Evolutionary conservation across 1,284 basidiomycete genomes (phyloP).

Genomic region (Fomitopsis schrenkii): DNA sequence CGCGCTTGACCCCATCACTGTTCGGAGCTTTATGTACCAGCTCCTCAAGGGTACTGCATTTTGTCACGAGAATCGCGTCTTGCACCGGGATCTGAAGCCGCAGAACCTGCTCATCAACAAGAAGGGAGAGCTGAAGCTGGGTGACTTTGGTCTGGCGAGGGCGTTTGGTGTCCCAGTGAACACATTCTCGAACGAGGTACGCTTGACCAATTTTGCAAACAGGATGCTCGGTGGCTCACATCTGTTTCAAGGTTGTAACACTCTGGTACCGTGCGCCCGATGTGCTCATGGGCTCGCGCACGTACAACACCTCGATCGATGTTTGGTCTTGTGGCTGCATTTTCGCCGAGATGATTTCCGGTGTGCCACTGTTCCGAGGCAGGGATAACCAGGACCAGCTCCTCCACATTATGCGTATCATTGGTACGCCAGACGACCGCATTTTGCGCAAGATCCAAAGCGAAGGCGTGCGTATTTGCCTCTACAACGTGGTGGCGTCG

Average conservation of each 20-base stretch:
- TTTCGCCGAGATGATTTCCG: constrained; percentile 98
- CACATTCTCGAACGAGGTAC: constrained; percentile 92
- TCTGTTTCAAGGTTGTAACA: constrained; percentile 77
- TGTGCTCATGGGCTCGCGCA: constrained; percentile 93
- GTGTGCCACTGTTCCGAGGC: constrained; percentile 95
- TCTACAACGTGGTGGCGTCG: neutral
- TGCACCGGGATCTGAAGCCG: constrained; percentile 97
- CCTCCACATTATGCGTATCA: constrained; percentile 95
- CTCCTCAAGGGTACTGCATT: constrained; percentile 97
- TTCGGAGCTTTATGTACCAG: constrained; percentile 97
- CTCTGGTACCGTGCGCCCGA: constrained; percentile 99
- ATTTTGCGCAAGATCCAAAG: constrained; percentile 87
- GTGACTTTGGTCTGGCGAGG: constrained; percentile 91
- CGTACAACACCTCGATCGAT: constrained; percentile 98
- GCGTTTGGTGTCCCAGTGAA: constrained; percentile 97
- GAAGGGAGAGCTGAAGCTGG: constrained; percentile 96
- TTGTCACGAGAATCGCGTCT: constrained; percentile 97
- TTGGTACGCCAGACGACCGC: constrained; percentile 92
- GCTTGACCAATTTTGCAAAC: constrained; percentile 16
- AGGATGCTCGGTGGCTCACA: constrained; percentile 3
- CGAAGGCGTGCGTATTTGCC: constrained; percentile 70
- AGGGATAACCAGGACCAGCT: constrained; percentile 98
- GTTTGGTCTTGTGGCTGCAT: constrained; percentile 99
- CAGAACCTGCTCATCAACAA: constrained; percentile 98
- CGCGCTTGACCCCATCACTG: constrained; percentile 90